Evolutionary conservation across 2,329 filamentous ascomycete genomes (phyloP), one percentile per base, ranked within the genome.

Genomic region (Diaporthe sp.): DNA sequence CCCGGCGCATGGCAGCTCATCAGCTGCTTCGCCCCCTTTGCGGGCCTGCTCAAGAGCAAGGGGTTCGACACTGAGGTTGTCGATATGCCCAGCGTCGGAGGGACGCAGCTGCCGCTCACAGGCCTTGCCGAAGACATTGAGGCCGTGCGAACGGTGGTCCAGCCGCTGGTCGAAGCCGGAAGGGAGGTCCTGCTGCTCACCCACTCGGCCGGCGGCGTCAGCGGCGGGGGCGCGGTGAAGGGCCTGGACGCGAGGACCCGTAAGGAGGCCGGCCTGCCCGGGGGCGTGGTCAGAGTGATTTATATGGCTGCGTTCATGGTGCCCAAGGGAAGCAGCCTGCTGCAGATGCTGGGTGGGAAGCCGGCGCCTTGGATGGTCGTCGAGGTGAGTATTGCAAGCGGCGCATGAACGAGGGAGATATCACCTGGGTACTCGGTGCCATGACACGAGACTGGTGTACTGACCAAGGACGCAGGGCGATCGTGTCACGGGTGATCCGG

Each of bases 181-280:
- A 84, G 84, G 59, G 80, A 86, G 37, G 81, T 88, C 19, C 77
- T 87, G 0, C 81, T 87, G 2, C 77, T 84, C 7, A 80, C 82
- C 6, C 85, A 88, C 75, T 86, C 83, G 3, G 87, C 86, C 78
- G 82, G 83, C n/a, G 86, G 85, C 19, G 78, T 85, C 1, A 79
- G 85, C 2, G 82, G 81, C 10, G 79, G 80, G 37, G 83, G 83
- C 59, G 85, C 83, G 0, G 77, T 86, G 12, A 76, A 79, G 17
- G 83, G 82, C 0, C 78, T 84, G 1, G 80, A 81, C 3, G 81
- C 83, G 63, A 79, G 79, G 47, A 77, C 83, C 27, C 80, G 84
- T 12, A 75, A 77, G 37, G 75, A 73, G 0, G 77, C 78, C 1
- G 84, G 82, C 1, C 75, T 82, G 65, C 72, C 78, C 7, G 85